Base-by-base conservation (phyloP, 225 moss, liverwort and hornwort genomes). In the Lunularia cruciata region DNA sequence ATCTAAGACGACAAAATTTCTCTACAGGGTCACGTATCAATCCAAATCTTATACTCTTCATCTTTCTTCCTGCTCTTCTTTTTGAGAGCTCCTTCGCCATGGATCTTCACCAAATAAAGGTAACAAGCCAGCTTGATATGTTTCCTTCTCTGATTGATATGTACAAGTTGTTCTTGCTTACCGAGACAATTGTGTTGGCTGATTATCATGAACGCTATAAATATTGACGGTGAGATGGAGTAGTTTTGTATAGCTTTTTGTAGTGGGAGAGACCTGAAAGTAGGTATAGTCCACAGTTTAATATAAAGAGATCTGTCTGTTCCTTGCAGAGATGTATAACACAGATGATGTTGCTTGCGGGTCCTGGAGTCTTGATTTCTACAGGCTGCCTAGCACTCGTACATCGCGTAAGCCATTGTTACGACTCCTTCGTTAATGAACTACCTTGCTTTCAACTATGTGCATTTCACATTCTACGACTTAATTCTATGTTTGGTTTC, bases 21-120 rank as follows among this genome's bases (percentile, higher is more conserved):
- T 33, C 57, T 75, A 73, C 98, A 98, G 93, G 93, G 98, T 69
- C 93, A 37, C 79, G 65, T 22, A 98, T 98, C 65, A 76, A 93
- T 71, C 93, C 93, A 20, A 65, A 65, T 0, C 85, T 98, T 42
- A 93, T 98, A 69, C 69, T 98, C 16, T 98, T 91, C 67, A 78
- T 98, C 72, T 93, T 98, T 74, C 76, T 98, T 78, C 93, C 98
- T 31, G 98, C 98, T 36, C 93, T 98, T 31, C 93, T 98, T n/a
- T 93, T 98, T 60, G 98, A 98, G 65, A 98, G 98, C 67, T 93
- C 98, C 32, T 98, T 98, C 40, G 85, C 89, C 53, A 88, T 98
- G 93, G 88, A 98, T 60, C 54, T 93, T 12, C 93, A 98, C 75
- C 98, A 93, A 63, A 86, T 93, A 47, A 93, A 88, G 89, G 98